phyloP scores from a whole-genome alignment of 2,329 filamentous ascomycete genomes.

The Rugonectria rugulosa region DNA sequence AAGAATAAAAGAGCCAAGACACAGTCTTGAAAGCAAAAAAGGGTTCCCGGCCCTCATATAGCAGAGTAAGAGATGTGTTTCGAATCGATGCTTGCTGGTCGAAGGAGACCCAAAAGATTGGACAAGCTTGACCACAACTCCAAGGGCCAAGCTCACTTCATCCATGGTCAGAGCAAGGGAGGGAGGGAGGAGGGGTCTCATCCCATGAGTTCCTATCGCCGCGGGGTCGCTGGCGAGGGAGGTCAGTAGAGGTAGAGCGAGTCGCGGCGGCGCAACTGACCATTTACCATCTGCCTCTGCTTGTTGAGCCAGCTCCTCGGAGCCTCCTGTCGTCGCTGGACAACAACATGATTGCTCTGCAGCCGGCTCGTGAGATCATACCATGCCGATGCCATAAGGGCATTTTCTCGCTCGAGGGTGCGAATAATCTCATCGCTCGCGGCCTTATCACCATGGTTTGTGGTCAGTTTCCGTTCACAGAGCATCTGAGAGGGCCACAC shows the following conservation, averaged over 20 bases:
- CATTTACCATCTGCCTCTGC: conserved; percentile 76
- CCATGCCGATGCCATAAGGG: conserved; percentile 83
- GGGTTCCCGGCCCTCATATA: neutral
- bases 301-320: conserved; percentile 86
- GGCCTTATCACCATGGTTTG: conserved; percentile 47
- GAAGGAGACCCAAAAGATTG: neutral
- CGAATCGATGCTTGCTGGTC: neutral
- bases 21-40: no score
- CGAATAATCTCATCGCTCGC: conserved; percentile 65
- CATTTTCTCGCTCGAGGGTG: conserved; percentile 79
- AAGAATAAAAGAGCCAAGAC: conserved; percentile 16
- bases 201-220: conserved; percentile 52
- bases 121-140: neutral
- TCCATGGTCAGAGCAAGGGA: conserved; percentile 1
- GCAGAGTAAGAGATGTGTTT: no score
- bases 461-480: conserved; percentile 16
- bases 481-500: neutral
- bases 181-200: conserved; percentile 35
- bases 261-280: conserved; percentile 55
- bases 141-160: neutral
- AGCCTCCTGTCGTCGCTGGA: conserved; percentile 77
- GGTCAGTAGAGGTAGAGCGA: conserved; percentile 54
- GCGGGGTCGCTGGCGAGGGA: conserved; percentile 53
- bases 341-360: conserved; percentile 82
- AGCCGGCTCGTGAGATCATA: conserved; percentile 81